These are phyloP conservation scores for Sextonia rubra DNA, from an alignment of 164 flowering plant species.

Conservation along the genomic window DNA sequence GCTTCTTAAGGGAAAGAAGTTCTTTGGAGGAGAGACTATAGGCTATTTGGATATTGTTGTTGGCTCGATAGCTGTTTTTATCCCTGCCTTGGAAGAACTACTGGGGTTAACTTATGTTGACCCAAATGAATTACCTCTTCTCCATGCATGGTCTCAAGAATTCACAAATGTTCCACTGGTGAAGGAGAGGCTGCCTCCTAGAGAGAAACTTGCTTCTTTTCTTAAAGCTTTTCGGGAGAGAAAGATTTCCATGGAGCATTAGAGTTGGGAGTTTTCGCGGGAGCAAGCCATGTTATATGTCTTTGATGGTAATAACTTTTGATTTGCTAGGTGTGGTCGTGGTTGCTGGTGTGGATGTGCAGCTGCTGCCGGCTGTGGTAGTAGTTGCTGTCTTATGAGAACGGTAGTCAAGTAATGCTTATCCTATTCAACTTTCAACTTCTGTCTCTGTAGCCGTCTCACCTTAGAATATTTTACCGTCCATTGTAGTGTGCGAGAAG, in stretches of 20 bases:
- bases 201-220: neutral
- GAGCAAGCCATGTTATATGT: no score
- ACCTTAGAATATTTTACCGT: no score
- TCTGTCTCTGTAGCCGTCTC: no score
- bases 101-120: constrained; percentile 1
- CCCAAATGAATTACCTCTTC: constrained; percentile 1
- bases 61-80: constrained; percentile 2
- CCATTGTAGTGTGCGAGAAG: no score
- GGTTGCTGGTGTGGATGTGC: no score
- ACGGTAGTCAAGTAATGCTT: no score
- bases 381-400: no score
- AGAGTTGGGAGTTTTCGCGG: no score
- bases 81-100: neutral
- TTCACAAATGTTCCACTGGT: constrained; percentile 4
- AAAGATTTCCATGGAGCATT: neutral
- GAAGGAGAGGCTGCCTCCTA: constrained; percentile 10
- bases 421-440: no score
- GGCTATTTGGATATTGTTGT: constrained; percentile 4
- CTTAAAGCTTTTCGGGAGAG: neutral
- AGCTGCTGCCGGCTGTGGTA: no score
- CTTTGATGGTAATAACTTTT: no score
- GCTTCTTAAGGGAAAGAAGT: constrained; percentile 2
- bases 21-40: constrained; percentile 5
- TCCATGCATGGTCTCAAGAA: constrained; percentile 8
- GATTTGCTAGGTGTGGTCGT: no score